These are phyloP conservation scores for Monilinia polystroma DNA, from an alignment of 2,329 filamentous ascomycete genomes.

Conservation along the genomic window DNA sequence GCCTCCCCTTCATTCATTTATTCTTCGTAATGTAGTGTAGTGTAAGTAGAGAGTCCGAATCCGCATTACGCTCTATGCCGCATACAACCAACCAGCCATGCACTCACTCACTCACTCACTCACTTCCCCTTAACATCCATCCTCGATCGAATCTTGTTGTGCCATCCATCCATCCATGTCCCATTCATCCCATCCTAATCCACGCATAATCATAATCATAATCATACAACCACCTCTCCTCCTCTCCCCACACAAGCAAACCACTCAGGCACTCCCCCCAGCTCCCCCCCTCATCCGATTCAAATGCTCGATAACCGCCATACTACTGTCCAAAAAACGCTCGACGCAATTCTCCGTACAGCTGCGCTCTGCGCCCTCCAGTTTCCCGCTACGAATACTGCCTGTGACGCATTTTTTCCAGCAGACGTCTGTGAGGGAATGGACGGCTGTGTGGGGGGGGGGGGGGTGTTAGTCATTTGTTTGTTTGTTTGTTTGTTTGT, in stretches of 20 bases:
- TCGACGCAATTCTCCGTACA: slow-evolving; percentile 94
- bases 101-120: neutral
- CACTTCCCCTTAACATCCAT: neutral
- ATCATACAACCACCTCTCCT: too few species aligned
- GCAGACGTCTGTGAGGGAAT: slow-evolving; percentile 73
- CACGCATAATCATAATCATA: too few species aligned
- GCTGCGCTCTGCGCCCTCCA: slow-evolving; percentile 75
- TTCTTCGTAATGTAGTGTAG: too few species aligned
- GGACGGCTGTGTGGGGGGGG: slow-evolving; percentile 51
- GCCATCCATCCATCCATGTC: neutral
- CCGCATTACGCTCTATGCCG: neutral
- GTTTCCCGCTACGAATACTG: slow-evolving; percentile 65
- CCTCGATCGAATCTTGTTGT: too few species aligned
- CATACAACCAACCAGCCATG: neutral
- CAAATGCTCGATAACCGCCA: slow-evolving; percentile 81
- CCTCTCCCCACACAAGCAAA: too few species aligned
- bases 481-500: too few species aligned
- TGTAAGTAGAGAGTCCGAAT: neutral
- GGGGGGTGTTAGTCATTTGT: too few species aligned
- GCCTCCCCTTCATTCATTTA: neutral
- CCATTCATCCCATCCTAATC: neutral
- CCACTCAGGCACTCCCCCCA: neutral
- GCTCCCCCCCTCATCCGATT: slow-evolving; percentile 54
- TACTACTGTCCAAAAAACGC: slow-evolving; percentile 85
- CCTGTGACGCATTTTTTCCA: slow-evolving; percentile 91